Conservation (phyloP, 306 rosid species). For the Carpinus fangiana region DNA sequence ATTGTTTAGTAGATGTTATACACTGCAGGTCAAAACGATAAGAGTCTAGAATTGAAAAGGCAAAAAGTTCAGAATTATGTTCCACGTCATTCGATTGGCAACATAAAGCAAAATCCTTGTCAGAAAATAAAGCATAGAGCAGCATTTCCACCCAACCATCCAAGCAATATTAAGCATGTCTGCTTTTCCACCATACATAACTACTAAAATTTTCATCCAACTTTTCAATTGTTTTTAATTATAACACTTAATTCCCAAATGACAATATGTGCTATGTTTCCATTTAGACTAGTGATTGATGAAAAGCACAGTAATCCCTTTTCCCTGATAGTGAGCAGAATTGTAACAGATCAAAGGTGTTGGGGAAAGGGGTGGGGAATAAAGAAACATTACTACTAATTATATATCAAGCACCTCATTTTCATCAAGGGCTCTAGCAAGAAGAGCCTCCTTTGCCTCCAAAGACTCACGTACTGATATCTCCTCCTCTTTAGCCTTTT, state of each 20-base stretch:
- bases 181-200: background rate
- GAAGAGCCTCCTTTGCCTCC: slow-evolving; percentile 97
- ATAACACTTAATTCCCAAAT: background rate
- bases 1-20: background rate
- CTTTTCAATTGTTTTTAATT: background rate
- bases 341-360: background rate
- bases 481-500: slow-evolving; percentile 77
- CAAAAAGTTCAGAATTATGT: background rate
- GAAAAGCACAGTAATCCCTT: background rate
- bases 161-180: background rate
- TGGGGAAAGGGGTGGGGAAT: background rate
- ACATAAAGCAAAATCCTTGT: background rate
- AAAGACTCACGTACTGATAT: slow-evolving; percentile 67
- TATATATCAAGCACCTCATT: slow-evolving; percentile 66
- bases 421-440: slow-evolving; percentile 82
- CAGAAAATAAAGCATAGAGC: background rate
- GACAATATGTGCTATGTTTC: background rate
- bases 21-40: background rate
- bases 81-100: background rate
- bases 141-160: background rate
- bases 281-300: background rate
- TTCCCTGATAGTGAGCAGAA: background rate
- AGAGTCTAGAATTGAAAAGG: background rate
- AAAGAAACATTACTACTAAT: background rate
- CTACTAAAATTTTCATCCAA: background rate